A percentile compares a stretch with the other conserved stretches of the same genome.
Conservation (phyloP, 1,139 yeast genomes). For the Nakaseomyces glabratus region DNA sequence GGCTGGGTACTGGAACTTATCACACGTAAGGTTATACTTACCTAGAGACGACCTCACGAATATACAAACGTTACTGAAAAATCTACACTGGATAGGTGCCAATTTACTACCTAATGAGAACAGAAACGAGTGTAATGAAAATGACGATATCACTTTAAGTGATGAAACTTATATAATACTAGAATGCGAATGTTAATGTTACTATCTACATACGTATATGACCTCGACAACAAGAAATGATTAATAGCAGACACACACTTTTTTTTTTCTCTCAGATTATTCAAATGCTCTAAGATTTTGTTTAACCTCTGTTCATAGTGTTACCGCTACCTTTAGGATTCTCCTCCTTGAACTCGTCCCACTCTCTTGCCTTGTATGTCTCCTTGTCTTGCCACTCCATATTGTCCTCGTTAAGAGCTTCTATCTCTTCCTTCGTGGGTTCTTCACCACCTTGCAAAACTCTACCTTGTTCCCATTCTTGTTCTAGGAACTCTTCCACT, state of each 20-base stretch:
- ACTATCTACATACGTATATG: background rate
- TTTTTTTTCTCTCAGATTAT: too few relatives aligned
- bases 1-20: constrained; percentile 13
- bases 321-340: constrained; percentile 87
- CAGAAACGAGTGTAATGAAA: constrained; percentile 11
- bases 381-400: constrained; percentile 41
- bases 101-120: constrained; percentile 24
- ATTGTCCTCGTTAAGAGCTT: constrained; percentile 45
- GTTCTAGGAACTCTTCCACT: constrained; percentile 82
- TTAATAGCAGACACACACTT: too few relatives aligned
- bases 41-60: constrained; percentile 15
- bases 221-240: background rate
- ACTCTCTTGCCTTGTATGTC: constrained; percentile 60
- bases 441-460: constrained; percentile 50
- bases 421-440: constrained; percentile 37
- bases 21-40: constrained; percentile 21
- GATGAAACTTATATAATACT: constrained; percentile 26
- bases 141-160: constrained; percentile 15
- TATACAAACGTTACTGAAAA: constrained; percentile 18
- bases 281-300: too few relatives aligned
- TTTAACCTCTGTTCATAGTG: constrained; percentile 71
- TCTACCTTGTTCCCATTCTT: constrained; percentile 78
- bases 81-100: constrained; percentile 30
- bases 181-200: constrained; percentile 25
- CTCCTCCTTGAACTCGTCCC: constrained; percentile 91